A percentile compares a stretch with the other conserved stretches of the same genome.
These are phyloP conservation scores for Cytospora leucostoma DNA, from an alignment of 2,329 filamentous ascomycete species.

Conservation along the genomic window DNA sequence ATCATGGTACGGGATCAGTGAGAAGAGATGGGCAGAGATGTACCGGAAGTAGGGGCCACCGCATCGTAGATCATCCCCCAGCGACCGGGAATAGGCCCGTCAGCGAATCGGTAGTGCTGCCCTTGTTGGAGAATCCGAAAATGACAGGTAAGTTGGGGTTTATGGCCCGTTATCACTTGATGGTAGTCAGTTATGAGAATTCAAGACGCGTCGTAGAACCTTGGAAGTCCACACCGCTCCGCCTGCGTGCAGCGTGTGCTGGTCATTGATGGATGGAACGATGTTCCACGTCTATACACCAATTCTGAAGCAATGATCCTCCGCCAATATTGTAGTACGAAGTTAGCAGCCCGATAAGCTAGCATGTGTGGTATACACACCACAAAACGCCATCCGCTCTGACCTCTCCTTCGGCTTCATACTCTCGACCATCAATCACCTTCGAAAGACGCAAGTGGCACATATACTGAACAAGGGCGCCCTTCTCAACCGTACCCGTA, in stretches of 20 bases:
- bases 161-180: neutral
- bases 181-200: neutral
- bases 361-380: neutral
- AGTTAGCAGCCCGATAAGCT: neutral
- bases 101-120: slow-evolving; percentile 19
- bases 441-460: neutral
- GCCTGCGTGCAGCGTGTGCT: neutral
- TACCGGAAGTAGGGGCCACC: slow-evolving; percentile 14
- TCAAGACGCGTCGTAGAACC: neutral
- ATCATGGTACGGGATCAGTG: neutral
- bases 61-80: slow-evolving; percentile 7
- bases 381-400: neutral
- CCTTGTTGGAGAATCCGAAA: neutral
- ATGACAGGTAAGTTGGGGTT: neutral
- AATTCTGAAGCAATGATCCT: neutral
- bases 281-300: slow-evolving; percentile 1
- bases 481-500: too few relatives aligned
- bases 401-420: neutral
- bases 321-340: neutral
- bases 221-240: neutral
- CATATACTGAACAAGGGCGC: neutral
- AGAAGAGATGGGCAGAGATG: neutral
- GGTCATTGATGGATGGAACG: neutral
- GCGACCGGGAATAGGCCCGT: slow-evolving; percentile 8
- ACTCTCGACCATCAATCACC: neutral